These are phyloP conservation scores for Lolium rigidum DNA, from an alignment of 176 grass and related monocot genomes.

Conservation along the genomic window DNA sequence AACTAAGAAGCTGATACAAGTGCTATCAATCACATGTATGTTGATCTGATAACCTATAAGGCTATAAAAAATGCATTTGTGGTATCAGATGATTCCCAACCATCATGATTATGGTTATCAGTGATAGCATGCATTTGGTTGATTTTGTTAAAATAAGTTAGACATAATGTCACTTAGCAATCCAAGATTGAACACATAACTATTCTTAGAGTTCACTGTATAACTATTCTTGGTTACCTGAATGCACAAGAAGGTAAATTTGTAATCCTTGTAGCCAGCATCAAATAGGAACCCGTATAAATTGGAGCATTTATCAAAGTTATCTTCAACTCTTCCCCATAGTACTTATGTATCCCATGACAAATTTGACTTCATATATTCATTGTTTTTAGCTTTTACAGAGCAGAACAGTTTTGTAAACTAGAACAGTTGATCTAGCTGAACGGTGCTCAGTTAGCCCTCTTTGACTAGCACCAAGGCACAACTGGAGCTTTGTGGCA, in stretches of 20 bases:
- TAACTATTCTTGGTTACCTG: slow-evolving; percentile 2
- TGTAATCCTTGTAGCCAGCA: neutral
- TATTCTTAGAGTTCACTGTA: slow-evolving; percentile 12
- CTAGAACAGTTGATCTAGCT: neutral
- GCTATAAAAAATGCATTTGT: neutral
- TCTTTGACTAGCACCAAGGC: slow-evolving; percentile 21
- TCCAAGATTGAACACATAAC: neutral
- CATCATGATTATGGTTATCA: neutral
- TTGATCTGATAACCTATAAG: neutral
- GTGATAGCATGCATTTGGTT: neutral
- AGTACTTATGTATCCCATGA: neutral
- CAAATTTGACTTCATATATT: neutral
- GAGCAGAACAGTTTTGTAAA: slow-evolving; percentile 13
- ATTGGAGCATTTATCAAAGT: neutral
- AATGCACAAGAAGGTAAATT: slow-evolving; percentile 12
- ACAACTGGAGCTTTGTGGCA: neutral
- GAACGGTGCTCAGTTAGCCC: neutral
- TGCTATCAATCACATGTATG: neutral
- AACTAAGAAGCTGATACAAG: neutral
- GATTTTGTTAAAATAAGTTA: neutral
- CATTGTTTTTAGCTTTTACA: neutral
- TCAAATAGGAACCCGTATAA: neutral
- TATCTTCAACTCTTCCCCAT: neutral
- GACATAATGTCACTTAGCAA: neutral
- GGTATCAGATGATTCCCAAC: neutral